Percentiles rank a stretch among this genome's conserved stretches.
phyloP scores from a whole-genome alignment of 148 eudicot species.

The Drosera capensis region DNA sequence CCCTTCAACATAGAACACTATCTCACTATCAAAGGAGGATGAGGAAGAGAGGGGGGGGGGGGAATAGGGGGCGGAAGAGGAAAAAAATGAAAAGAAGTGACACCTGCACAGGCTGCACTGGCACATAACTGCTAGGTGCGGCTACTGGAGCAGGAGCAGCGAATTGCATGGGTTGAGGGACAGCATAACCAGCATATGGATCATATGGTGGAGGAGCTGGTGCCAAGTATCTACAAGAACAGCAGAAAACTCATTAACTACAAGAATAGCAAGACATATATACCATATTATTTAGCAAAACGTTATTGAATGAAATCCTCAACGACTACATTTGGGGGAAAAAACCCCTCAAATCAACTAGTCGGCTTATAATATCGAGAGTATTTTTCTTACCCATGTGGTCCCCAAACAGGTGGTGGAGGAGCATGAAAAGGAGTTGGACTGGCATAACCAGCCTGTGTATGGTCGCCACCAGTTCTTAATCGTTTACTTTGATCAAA shows the following conservation, averaged over 20 bases:
- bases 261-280: too few species aligned
- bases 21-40: too few species aligned
- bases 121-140: conserved; percentile 81
- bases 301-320: too few species aligned
- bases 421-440: conserved; percentile 93
- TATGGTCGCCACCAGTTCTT: conserved; percentile 89
- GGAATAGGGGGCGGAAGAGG: not conserved
- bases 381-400: conserved; percentile 64
- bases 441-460: conserved; percentile 75
- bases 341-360: not conserved
- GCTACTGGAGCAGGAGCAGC: too few species aligned
- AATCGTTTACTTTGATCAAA: conserved; percentile 87
- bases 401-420: conserved; percentile 87
- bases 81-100: not conserved
- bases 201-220: conserved; percentile 85
- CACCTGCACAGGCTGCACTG: conserved; percentile 53
- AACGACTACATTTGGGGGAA: too few species aligned
- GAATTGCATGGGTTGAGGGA: conserved; percentile 70
- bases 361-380: not conserved
- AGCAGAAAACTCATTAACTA: not conserved
- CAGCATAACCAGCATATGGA: conserved; percentile 76
- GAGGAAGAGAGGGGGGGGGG: too few species aligned
- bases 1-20: too few species aligned
- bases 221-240: conserved; percentile 61
- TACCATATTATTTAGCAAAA: too few species aligned